Evolutionary conservation across 2,329 filamentous ascomycete species (phyloP).

Genomic region (Talaromyces sp.): DNA sequence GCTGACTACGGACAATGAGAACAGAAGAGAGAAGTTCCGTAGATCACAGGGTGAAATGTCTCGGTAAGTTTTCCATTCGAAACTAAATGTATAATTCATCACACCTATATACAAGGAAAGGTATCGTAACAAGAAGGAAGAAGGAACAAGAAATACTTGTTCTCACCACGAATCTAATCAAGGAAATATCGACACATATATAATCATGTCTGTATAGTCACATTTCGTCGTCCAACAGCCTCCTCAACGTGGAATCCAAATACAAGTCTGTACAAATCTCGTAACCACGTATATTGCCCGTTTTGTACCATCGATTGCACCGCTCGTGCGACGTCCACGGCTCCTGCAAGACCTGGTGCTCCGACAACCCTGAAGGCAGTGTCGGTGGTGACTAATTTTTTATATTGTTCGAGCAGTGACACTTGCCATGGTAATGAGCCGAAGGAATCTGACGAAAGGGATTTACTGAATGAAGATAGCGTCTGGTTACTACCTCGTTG

Average conservation of each 20-base stretch:
- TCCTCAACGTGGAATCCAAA: conserved; percentile 84
- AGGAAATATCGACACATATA: neutral
- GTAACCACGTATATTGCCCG: conserved; percentile 72
- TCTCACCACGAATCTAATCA: neutral
- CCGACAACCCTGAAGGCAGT: conserved; percentile 56
- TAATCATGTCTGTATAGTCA: conserved; percentile 40
- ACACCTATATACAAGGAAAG: conserved; percentile 11
- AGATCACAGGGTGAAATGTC: neutral
- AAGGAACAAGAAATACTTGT: neutral
- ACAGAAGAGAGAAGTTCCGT: no score
- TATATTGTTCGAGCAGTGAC: conserved; percentile 72
- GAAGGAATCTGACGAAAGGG: conserved; percentile 73
- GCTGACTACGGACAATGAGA: no score
- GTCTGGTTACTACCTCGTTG: conserved; percentile 57
- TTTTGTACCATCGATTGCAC: conserved; percentile 71
- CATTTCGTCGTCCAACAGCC: conserved; percentile 62
- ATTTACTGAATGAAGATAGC: conserved; percentile 72
- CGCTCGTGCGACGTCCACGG: conserved; percentile 75
- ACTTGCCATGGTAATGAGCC: conserved; percentile 68
- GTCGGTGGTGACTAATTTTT: conserved; percentile 73
- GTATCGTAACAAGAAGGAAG: neutral
- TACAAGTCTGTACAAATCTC: conserved; percentile 77
- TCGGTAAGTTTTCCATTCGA: neutral
- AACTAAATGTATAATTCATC: neutral
- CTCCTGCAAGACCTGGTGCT: conserved; percentile 41